A percentile compares a stretch with the other conserved stretches of the same genome.
Conservation (phyloP, 2,329 filamentous ascomycete species). For the Aspergillus ruber region DNA sequence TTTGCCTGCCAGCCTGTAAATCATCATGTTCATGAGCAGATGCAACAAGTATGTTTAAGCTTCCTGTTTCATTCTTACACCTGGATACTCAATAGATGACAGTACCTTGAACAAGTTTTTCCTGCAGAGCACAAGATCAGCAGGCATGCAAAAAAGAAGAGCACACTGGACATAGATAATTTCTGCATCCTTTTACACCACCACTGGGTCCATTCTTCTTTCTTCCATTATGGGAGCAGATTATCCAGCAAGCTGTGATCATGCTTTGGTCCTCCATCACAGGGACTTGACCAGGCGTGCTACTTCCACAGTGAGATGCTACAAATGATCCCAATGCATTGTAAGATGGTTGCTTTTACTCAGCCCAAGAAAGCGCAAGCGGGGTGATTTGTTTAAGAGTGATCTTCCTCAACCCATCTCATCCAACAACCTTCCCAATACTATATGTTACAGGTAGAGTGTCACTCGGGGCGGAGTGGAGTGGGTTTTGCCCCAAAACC, state of each 20-base stretch:
- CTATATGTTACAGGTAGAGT: too few relatives aligned
- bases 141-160: conserved; percentile 16
- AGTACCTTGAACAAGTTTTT: conserved; percentile 16
- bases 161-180: conserved; percentile 14
- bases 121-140: conserved; percentile 11
- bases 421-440: too few relatives aligned
- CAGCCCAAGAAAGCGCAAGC: too few relatives aligned
- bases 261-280: conserved; percentile 21
- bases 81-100: conserved; percentile 6
- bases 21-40: conserved; percentile 15
- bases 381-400: too few relatives aligned
- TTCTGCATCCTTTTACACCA: conserved; percentile 17
- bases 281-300: too few relatives aligned
- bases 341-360: too few relatives aligned
- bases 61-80: not conserved
- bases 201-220: conserved; percentile 19
- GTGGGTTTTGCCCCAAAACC: too few relatives aligned
- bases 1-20: conserved; percentile 12
- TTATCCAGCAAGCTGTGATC: conserved; percentile 15
- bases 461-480: too few relatives aligned
- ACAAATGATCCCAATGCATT: too few relatives aligned
- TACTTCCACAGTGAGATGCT: too few relatives aligned
- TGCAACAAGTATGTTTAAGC: conserved; percentile 14
- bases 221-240: conserved; percentile 17
- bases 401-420: too few relatives aligned